Conservation (phyloP, 345 rosid genomes). For the Bruguiera gymnorhiza region DNA sequence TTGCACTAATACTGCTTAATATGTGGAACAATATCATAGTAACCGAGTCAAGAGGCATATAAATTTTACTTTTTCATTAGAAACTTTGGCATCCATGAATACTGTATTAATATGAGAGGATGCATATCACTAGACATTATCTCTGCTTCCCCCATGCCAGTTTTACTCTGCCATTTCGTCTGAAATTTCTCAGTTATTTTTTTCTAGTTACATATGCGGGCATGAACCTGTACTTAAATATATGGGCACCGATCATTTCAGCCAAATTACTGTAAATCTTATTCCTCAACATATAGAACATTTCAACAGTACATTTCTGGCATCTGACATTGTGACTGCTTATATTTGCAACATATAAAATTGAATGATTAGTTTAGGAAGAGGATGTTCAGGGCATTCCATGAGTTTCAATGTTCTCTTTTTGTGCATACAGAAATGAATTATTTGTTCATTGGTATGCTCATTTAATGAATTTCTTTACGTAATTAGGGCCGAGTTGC, state of each 20-base stretch:
- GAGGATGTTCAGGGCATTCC: neutral
- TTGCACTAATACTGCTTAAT: neutral
- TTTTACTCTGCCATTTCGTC: too few species aligned
- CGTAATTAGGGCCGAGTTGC: conserved; percentile 69
- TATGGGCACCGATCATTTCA: neutral
- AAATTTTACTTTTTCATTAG: neutral
- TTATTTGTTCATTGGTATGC: neutral
- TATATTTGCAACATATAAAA: too few species aligned
- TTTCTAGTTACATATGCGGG: neutral
- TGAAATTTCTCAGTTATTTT: neutral
- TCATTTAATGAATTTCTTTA: conserved; percentile 14
- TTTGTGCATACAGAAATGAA: neutral
- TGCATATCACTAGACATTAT: too few species aligned
- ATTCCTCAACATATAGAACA: too few species aligned
- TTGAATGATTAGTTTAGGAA: neutral
- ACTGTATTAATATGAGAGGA: too few species aligned
- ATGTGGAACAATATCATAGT: too few species aligned
- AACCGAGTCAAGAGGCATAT: too few species aligned
- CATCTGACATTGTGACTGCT: neutral
- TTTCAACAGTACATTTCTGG: neutral
- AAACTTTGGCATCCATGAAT: neutral
- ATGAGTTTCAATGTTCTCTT: neutral
- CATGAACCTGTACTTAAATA: neutral
- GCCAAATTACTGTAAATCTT: too few species aligned
- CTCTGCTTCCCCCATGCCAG: too few species aligned